Evolutionary conservation across 2,329 filamentous ascomycete genomes (phyloP).

Genomic region (Ciborinia camelliae): DNA sequence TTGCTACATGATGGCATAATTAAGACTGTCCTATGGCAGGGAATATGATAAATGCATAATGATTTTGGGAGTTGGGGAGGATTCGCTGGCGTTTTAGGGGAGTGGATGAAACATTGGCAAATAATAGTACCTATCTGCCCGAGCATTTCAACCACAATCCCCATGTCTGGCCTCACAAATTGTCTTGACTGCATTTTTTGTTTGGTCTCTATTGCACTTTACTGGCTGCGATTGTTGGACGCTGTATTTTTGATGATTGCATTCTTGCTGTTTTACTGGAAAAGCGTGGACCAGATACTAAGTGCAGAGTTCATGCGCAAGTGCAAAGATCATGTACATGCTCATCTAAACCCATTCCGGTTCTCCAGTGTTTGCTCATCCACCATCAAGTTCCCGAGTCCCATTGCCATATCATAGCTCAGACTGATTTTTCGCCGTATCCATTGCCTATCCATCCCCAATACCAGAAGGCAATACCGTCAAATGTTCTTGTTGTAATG

Average conservation of each 20-base stretch:
- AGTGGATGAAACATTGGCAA: neutral
- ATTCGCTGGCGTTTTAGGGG: conserved; percentile 8
- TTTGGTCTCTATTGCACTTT: neutral
- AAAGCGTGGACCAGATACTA: neutral
- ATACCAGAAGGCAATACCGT: neutral
- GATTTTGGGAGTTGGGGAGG: neutral
- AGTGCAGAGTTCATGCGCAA: neutral
- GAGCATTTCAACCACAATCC: neutral
- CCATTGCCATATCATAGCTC: neutral
- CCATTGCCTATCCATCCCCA: neutral
- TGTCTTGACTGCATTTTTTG: neutral
- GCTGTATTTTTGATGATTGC: neutral
- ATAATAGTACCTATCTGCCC: neutral
- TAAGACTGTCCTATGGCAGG: neutral
- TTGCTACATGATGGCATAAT: neutral
- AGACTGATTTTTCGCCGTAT: neutral
- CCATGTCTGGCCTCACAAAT: neutral
- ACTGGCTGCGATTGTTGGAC: neutral
- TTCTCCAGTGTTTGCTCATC: neutral
- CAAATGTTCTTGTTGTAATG: neutral
- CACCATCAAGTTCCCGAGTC: neutral
- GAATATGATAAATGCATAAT: conserved; percentile 4
- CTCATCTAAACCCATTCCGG: neutral
- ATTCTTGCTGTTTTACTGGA: neutral
- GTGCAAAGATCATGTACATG: neutral